Percentiles rank a stretch among this genome's conserved stretches.
phyloP scores from a whole-genome alignment of 305 asterid genomes.

The Fraxinus sp. region DNA sequence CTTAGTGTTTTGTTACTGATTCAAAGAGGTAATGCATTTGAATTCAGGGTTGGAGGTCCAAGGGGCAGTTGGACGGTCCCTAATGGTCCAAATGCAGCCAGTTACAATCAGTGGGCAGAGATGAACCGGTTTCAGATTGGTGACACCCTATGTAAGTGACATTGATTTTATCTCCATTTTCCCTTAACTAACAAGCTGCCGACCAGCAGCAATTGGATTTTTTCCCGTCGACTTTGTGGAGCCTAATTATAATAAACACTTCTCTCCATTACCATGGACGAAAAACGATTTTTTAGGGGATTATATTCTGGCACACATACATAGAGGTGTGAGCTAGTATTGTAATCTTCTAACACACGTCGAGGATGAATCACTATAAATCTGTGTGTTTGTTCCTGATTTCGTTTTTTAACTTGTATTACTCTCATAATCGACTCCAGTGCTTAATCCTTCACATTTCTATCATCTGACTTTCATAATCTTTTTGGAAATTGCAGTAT shows the following conservation, averaged over 20 bases:
- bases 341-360: neutral
- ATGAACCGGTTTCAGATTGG: slow-evolving; percentile 60
- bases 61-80: slow-evolving; percentile 65
- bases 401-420: neutral
- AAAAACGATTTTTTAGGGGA: neutral
- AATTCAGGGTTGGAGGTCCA: slow-evolving; percentile 71
- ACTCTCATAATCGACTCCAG: neutral
- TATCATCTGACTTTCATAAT: neutral
- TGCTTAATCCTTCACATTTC: neutral
- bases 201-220: neutral
- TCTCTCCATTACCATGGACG: neutral
- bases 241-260: neutral
- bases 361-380: neutral
- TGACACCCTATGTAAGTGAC: slow-evolving; percentile 55
- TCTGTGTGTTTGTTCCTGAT: neutral
- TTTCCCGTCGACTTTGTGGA: neutral
- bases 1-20: slow-evolving; percentile 37
- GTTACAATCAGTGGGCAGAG: slow-evolving; percentile 68
- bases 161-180: neutral
- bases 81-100: slow-evolving; percentile 44
- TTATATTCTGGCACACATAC: neutral
- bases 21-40: slow-evolving; percentile 47
- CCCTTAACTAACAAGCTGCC: neutral
- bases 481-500: slow-evolving; percentile 47
- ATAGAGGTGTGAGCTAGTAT: neutral